These are phyloP conservation scores for Pseudogymnoascus sp. DNA, from an alignment of 2,329 filamentous ascomycete genomes.

Conservation along the genomic window DNA sequence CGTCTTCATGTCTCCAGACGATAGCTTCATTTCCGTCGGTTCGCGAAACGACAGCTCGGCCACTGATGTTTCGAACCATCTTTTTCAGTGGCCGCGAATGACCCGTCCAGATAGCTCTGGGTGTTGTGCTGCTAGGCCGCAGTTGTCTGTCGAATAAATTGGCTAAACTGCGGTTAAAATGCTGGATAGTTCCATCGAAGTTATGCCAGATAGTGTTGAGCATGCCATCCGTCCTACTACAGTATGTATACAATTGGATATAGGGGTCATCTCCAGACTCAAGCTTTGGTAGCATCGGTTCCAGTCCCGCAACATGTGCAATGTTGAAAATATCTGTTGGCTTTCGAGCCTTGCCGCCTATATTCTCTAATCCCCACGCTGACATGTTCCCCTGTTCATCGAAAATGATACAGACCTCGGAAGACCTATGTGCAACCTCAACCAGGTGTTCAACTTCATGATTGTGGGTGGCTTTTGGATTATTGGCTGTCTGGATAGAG, in stretches of 20 bases:
- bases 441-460: conserved; percentile 76
- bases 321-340: conserved; percentile 74
- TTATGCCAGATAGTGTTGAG: conserved; percentile 71
- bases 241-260: conserved; percentile 66
- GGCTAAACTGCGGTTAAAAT: conserved; percentile 70
- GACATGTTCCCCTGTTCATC: conserved; percentile 82
- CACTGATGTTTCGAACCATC: conserved; percentile 76
- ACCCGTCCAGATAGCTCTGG: conserved; percentile 68
- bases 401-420: conserved; percentile 79
- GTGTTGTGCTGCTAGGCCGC: conserved; percentile 47
- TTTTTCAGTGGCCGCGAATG: conserved; percentile 75
- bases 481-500: conserved; percentile 52
- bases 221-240: conserved; percentile 52
- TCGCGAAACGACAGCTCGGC: conserved; percentile 69
- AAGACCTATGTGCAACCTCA: conserved; percentile 72
- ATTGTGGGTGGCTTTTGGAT: conserved; percentile 47
- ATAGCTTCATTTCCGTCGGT: conserved; percentile 71
- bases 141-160: conserved; percentile 68
- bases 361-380: conserved; percentile 84
- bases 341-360: conserved; percentile 60
- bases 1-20: conserved; percentile 65
- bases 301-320: conserved; percentile 58
- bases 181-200: conserved; percentile 76
- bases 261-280: conserved; percentile 31
- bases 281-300: conserved; percentile 33